phyloP scores from a whole-genome alignment of 805 yeast genomes.

The Ogataea thermomethanolica region DNA sequence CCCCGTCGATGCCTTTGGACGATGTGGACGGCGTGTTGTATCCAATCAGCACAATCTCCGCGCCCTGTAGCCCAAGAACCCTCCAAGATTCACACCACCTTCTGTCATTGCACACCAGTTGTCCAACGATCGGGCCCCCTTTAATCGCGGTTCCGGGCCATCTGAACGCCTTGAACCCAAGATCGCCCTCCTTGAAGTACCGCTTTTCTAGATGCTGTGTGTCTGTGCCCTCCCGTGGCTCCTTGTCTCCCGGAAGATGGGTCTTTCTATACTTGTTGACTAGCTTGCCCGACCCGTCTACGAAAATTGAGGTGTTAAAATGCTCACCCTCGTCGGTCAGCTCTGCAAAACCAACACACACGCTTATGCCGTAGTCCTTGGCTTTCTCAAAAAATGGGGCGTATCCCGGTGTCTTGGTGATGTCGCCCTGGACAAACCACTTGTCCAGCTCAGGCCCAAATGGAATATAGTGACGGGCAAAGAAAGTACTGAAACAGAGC shows the following conservation, averaged over 20 bases:
- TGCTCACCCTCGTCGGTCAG: slow-evolving; percentile 36
- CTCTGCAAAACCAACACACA: slow-evolving; percentile 38
- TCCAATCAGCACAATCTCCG: slow-evolving; percentile 35
- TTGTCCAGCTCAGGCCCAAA: slow-evolving; percentile 34
- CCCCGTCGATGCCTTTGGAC: too few relatives aligned
- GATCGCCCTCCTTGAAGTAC: slow-evolving; percentile 36
- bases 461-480: slow-evolving; percentile 35
- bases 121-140: slow-evolving; percentile 34
- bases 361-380: slow-evolving; percentile 28
- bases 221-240: slow-evolving; percentile 31
- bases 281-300: slow-evolving; percentile 31
- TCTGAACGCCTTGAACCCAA: slow-evolving; percentile 35
- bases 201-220: slow-evolving; percentile 38
- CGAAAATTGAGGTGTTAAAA: slow-evolving; percentile 34
- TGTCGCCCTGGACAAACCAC: slow-evolving; percentile 36
- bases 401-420: slow-evolving; percentile 25
- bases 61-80: slow-evolving; percentile 36
- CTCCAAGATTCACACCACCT: slow-evolving; percentile 42
- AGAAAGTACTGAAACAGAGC: slow-evolving; percentile 34
- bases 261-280: slow-evolving; percentile 37
- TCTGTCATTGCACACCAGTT: slow-evolving; percentile 38
- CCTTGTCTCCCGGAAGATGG: slow-evolving; percentile 36
- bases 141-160: slow-evolving; percentile 33
- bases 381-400: slow-evolving; percentile 38
- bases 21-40: slow-evolving; percentile 31